Evolutionary conservation across 2,329 filamentous ascomycete genomes (phyloP), one percentile per base, ranked within the genome.

Genomic region (Ambrosiella xylebori): DNA sequence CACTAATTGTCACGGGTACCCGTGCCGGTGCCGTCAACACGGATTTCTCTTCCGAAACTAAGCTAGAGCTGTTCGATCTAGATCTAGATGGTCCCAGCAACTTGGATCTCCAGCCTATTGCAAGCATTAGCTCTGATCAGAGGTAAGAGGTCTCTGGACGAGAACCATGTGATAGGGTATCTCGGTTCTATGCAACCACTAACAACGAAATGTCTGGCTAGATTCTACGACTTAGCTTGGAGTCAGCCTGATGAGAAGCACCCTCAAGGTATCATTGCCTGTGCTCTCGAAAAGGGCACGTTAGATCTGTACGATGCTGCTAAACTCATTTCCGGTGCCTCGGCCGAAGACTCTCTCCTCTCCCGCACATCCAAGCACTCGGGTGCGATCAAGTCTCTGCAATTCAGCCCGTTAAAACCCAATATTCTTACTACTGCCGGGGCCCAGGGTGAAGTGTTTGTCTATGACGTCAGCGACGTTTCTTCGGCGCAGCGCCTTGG

Each of bases 211-310:
- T 57, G 17, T 19, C 5, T 15, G 17, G 13, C n/a, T 67, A 95
- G 93, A 66, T 98, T 98, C 71, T 93, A 96, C 70, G 93, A 97
- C 68, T 86, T 98, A 69, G 89, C 91, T 61, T 98, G 93, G 93
- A 85, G 88, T 59, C 82, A 86, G 63, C 82, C 87, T 53, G 86
- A 84, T 64, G 84, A 85, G 61, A 83, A 88, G 62, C 79, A 88
- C 66, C 84, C 87, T 12, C 80, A 81, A 64, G 93, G 94, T 63
- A 85, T 98, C 68, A 93, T 98, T 71, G 93, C 93, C 57, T 93
- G 90, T 68, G 93, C 88, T 62, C 78, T 97, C 62, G 94, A 98
- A 70, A 96, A 91, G 72, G 93, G 94, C 61, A 86, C 88, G 44
- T 78, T 98, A 63, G 87, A 95, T 67, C 74, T 98, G 39, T 98